A percentile compares a stretch with the other conserved stretches of the same genome.
phyloP scores from a whole-genome alignment of 192 early-diverging fungal genomes.

The Gonapodya sp. region DNA sequence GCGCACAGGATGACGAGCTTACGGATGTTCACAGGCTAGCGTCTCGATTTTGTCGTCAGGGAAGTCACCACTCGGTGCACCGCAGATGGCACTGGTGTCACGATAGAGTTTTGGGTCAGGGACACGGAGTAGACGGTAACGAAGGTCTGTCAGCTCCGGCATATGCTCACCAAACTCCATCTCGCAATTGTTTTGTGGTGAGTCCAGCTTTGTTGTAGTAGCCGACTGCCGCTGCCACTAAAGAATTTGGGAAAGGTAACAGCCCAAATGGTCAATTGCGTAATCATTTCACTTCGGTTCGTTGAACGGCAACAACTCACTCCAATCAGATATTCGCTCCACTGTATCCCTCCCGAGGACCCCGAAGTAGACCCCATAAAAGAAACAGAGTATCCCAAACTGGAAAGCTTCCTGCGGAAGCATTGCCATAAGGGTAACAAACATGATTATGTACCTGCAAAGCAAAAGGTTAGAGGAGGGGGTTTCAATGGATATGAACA shows the following conservation, averaged over 20 bases:
- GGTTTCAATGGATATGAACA: not conserved
- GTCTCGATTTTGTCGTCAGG: slow-evolving; percentile 9
- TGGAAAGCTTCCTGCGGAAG: not conserved
- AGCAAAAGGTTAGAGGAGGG: not conserved
- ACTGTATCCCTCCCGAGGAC: not conserved
- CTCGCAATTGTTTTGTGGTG: not conserved
- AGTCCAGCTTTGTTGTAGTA: not conserved
- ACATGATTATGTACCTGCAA: slow-evolving; percentile 1
- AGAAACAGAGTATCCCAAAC: not conserved
- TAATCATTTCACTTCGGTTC: not conserved
- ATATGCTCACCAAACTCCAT: not conserved
- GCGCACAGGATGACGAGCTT: no score
- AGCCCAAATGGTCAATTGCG: not conserved
- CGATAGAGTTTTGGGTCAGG: no score
- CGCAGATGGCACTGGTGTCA: not conserved
- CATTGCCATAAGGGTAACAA: not conserved
- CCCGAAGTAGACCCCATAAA: slow-evolving; percentile 7
- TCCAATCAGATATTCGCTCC: not conserved
- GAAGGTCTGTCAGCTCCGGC: not conserved
- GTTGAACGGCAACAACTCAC: not conserved
- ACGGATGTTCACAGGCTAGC: not conserved
- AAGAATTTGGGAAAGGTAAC: not conserved
- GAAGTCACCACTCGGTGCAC: not conserved
- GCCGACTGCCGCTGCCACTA: slow-evolving; percentile 3
- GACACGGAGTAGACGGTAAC: no score